Conservation (phyloP, 2,329 filamentous ascomycete genomes). For the Gliomastix tumulicola region DNA sequence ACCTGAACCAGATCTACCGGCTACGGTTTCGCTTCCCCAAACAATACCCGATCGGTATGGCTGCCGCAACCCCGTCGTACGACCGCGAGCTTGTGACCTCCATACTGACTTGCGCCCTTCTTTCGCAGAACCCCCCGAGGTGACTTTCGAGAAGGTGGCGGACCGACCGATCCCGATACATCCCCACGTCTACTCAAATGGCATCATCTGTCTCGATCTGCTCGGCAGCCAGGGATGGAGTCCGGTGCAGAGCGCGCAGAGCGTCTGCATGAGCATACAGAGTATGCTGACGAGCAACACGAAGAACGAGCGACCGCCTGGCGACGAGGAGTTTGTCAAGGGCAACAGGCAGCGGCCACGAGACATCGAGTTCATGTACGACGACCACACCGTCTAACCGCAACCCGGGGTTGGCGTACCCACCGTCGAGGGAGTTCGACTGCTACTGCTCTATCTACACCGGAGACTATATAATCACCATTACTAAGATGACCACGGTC, state of each 20-base stretch:
- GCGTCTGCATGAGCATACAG: constrained; percentile 93
- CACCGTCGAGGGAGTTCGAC: too few species aligned
- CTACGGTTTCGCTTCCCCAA: constrained; percentile 81
- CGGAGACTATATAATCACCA: too few species aligned
- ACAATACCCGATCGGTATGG: constrained; percentile 90
- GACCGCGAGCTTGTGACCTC: too few species aligned
- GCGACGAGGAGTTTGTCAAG: constrained; percentile 82
- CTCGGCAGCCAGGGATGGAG: constrained; percentile 87
- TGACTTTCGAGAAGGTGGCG: constrained; percentile 68
- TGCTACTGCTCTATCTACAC: too few species aligned
- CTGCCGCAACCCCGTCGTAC: constrained; percentile 9
- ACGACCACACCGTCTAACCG: constrained; percentile 79
- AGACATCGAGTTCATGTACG: constrained; percentile 91
- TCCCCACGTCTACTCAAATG: constrained; percentile 96
- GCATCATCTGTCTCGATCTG: constrained; percentile 95
- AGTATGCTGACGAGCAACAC: constrained; percentile 97
- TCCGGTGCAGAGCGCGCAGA: constrained; percentile 94
- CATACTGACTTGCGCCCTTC: too few species aligned
- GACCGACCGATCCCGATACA: constrained; percentile 79
- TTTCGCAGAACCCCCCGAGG: constrained; percentile 84
- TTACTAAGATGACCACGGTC: too few species aligned
- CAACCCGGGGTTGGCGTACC: too few species aligned
- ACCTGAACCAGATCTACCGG: constrained; percentile 71
- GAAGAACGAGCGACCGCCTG: constrained; percentile 83
- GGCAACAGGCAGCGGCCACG: constrained; percentile 72